Evolutionary conservation across 495 filamentous ascomycete species (phyloP).

Genomic region (Trichocladium antarcticum): DNA sequence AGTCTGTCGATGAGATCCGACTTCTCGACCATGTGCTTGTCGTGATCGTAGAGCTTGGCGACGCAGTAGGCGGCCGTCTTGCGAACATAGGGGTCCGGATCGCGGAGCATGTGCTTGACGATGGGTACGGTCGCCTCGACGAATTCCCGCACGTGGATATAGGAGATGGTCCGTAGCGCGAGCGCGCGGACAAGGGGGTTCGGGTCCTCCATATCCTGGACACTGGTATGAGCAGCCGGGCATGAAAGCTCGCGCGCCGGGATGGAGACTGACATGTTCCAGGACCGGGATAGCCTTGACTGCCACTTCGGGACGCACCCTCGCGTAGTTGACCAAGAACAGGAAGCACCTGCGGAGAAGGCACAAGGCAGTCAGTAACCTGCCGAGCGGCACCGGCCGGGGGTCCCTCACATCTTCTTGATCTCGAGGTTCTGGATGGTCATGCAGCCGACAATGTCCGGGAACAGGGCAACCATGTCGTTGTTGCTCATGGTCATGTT

Average conservation of each 20-base stretch:
- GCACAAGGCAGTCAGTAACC: conserved; percentile 16
- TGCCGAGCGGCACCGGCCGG: no score
- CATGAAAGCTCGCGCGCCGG: not conserved
- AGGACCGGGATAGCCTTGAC: conserved; percentile 85
- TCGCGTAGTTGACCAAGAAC: conserved; percentile 92
- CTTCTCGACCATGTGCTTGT: conserved; percentile 76
- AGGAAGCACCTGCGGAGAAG: conserved; percentile 71
- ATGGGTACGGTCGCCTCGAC: conserved; percentile 81
- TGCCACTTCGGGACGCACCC: conserved; percentile 88
- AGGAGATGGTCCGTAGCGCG: conserved; percentile 89
- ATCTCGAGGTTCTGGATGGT: conserved; percentile 87
- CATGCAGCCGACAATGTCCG: conserved; percentile 93
- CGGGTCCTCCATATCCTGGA: conserved; percentile 82
- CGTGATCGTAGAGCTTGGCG: conserved; percentile 95
- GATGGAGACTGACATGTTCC: conserved; percentile 50
- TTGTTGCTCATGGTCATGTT: conserved; percentile 99
- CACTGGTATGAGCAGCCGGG: not conserved
- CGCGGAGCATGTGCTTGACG: conserved; percentile 71
- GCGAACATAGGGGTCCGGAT: conserved; percentile 89
- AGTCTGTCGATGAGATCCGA: conserved; percentile 88
- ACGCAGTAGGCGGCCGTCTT: conserved; percentile 97
- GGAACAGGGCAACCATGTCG: conserved; percentile 96
- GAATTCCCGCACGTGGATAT: conserved; percentile 94
- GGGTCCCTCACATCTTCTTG: conserved; percentile 83
- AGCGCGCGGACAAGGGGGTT: conserved; percentile 91